Conservation (phyloP, 2,329 filamentous ascomycete genomes). For the Tolypocladium ophioglossoides region DNA sequence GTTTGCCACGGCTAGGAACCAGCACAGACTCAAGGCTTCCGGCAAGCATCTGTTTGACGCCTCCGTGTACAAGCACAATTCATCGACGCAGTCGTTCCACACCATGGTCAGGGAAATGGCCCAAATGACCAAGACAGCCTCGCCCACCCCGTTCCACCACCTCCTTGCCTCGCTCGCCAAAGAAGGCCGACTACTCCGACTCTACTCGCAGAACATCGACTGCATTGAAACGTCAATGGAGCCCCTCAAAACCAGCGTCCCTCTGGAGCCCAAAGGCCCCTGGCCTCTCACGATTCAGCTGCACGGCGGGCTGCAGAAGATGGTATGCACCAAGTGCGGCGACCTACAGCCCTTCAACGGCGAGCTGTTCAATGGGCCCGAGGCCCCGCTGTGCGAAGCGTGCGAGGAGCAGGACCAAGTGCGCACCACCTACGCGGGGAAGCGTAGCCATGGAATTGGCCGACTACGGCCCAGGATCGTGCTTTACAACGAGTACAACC, state of each 20-base stretch:
- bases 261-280: slow-evolving; percentile 70
- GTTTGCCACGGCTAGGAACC: slow-evolving; percentile 72
- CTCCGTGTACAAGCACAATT: slow-evolving; percentile 89
- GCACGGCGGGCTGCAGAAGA: slow-evolving; percentile 87
- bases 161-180: slow-evolving; percentile 81
- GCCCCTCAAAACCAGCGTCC: slow-evolving; percentile 70
- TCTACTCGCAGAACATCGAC: slow-evolving; percentile 97
- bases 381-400: slow-evolving; percentile 66
- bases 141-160: slow-evolving; percentile 86
- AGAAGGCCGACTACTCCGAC: slow-evolving; percentile 74
- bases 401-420: slow-evolving; percentile 69
- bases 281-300: slow-evolving; percentile 93
- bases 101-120: slow-evolving; percentile 90
- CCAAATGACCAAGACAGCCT: slow-evolving; percentile 62
- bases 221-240: slow-evolving; percentile 79
- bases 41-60: slow-evolving; percentile 96
- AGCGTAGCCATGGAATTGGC: slow-evolving; percentile 88
- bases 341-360: slow-evolving; percentile 66
- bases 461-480: slow-evolving; percentile 86
- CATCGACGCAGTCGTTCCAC: slow-evolving; percentile 83
- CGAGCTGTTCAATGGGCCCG: slow-evolving; percentile 71
- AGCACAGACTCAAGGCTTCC: slow-evolving; percentile 80
- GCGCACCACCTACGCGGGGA: slow-evolving; percentile 65
- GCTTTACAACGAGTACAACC: slow-evolving; percentile 94
- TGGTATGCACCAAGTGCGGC: slow-evolving; percentile 92